Evolutionary conservation across 2,329 filamentous ascomycete genomes (phyloP), one percentile per base, ranked within the genome.

Genomic region (Ceratocystis diversiconidia): DNA sequence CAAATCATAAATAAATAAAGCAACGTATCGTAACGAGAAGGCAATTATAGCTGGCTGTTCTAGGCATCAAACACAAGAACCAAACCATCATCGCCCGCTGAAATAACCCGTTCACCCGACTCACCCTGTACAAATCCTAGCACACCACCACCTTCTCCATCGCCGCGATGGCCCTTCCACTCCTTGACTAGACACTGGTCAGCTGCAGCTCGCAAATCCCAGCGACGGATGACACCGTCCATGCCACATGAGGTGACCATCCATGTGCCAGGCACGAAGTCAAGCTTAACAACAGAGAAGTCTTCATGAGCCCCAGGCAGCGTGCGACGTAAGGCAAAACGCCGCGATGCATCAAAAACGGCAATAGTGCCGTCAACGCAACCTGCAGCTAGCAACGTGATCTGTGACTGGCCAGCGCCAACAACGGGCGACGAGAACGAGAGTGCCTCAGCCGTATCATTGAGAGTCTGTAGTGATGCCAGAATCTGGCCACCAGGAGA

Each of bases 241-340:
- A 96, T 90, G 7, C 94, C 94, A 70, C 87, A 92, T 69, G 85
- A 90, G 1, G 92, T 97, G 64, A 97, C 78, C 68, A 95, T 73
- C 85, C 84, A 92, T 69, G 71, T 73, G 69, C 76, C 73, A 72
- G 79, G 79, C 67, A 95, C 83, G 72, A 96, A 99, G 68, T 96
- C 90, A 3, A 97, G 85, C 76, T 95, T 92, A 68, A 97, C 92
- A 22, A 99, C 90, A 1, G 90, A 87, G 71, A 88, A 87, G n/a
- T 90, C 88, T 69, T 92, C 88, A 74, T 95, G 92, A 1, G 90
- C 92, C 62, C 88, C 87, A 62, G 82, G 81, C 69, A 97, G 89
- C 72, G 91, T 86, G 65, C 90, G 79, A 63, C 94, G 82, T n/a
- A 95, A 84, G 2, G 91, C 89, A 72, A 96, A 97, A 63, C 89